Evolutionary conservation across 768 basidiomycete species (phyloP), one percentile per base, ranked within the genome.

Genomic region (Candolleomyces aberdarensis): DNA sequence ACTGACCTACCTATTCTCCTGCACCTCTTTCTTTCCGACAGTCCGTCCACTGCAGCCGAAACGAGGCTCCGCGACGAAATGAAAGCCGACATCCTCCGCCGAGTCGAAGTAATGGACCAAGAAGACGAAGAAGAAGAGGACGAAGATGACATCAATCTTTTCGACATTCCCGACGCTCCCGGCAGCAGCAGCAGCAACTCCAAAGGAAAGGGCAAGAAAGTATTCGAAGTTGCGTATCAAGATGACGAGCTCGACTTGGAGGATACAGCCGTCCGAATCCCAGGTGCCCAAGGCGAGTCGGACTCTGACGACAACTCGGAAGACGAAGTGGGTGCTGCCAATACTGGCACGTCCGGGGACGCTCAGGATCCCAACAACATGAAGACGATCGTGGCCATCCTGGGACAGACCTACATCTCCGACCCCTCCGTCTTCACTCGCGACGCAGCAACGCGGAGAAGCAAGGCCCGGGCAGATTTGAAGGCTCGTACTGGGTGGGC

Each of bases 71-170:
- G 84, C n/a, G 86, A 87, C 46, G 75, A 87, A 64, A 89, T 95
- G 84, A 94, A 96, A 67, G 84, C 85, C 1, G 88, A 91, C 57
- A 95, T 95, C 65, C 78, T 95, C 14, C 83, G 91, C 29, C 81
- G 89, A 4, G 88, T 85, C 0, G 89, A 94, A 66, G 84, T 78
- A 17, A 81, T 87, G 60, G 60, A 57, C 19, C 47, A 57, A 13
- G 46, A 50, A 41, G 80, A 81, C 0, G 84, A 83, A 49, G 88
- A 86, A 11, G 85, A 85, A n/a, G 86, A 82, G 20, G 83, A 81
- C 55, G 64, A 68, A 40, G 62, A 64, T 63, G 50, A 64, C 50
- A 13, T 55, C 48, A 32, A n/a, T 14, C 41, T 22, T 3, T 47
- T 49, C 20, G 47, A 20, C 29, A 8, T 29, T 19, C 32, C 8